phyloP scores from a whole-genome alignment of 2,329 filamentous ascomycete genomes.

The Cercospora sojina region DNA sequence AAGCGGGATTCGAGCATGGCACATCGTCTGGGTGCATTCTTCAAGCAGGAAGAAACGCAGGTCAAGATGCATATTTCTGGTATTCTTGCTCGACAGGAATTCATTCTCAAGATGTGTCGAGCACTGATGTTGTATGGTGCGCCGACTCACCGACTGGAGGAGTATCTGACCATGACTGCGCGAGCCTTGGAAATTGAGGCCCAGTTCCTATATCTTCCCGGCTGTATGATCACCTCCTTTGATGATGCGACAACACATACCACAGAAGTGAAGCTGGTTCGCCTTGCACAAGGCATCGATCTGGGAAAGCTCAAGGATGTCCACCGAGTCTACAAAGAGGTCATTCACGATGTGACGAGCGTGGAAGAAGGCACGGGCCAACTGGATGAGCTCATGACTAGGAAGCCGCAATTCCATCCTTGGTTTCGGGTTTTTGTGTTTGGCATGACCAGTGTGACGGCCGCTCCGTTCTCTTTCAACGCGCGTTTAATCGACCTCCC shows the following conservation, averaged over 20 bases:
- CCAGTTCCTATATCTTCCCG: conserved; percentile 88
- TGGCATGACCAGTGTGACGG: conserved; percentile 71
- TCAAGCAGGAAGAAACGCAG: conserved; percentile 53
- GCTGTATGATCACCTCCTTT: conserved; percentile 92
- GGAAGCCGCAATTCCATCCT: conserved; percentile 53
- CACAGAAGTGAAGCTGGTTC: conserved; percentile 72
- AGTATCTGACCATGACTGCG: conserved; percentile 86
- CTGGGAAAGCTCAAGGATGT: conserved; percentile 71
- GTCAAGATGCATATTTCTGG: conserved; percentile 62
- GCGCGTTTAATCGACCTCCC: conserved; percentile 76
- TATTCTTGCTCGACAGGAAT: conserved; percentile 77
- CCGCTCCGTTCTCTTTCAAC: conserved; percentile 77
- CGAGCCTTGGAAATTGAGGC: conserved; percentile 82
- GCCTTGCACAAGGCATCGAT: conserved; percentile 66
- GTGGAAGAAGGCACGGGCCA: conserved; percentile 67
- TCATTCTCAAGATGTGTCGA: conserved; percentile 78
- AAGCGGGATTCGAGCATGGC: conserved; percentile 34
- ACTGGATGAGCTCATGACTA: conserved; percentile 62
- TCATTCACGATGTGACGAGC: conserved; percentile 69
- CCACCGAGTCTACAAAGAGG: conserved; percentile 75
- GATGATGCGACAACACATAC: conserved; percentile 71
- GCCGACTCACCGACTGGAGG: conserved; percentile 85
- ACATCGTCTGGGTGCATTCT: conserved; percentile 36
- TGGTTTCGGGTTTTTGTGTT: conserved; percentile 62
- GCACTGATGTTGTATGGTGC: conserved; percentile 88